Evolutionary conservation across 306 rosid genomes (phyloP).

Genomic region (Luffa acutangula): DNA sequence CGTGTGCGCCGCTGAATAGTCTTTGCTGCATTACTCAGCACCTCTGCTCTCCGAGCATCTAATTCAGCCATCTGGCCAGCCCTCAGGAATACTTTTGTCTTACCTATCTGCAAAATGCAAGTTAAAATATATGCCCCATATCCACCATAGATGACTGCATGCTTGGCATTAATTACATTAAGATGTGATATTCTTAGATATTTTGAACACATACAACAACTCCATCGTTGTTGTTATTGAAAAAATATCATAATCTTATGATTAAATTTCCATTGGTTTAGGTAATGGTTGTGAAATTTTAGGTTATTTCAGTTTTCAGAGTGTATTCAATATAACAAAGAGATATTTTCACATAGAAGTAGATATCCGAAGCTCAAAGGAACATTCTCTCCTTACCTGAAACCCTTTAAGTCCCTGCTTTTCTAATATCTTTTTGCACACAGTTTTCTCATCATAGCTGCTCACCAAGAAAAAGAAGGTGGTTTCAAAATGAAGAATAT

Average conservation of each 20-base stretch:
- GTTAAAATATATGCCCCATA: constrained; percentile 16
- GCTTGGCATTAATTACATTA: constrained; percentile 1
- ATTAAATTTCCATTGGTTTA: neutral
- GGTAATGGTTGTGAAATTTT: neutral
- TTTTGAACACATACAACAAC: constrained; percentile 8
- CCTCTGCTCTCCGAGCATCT: constrained; percentile 83
- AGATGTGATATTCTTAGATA: neutral
- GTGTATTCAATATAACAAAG: neutral
- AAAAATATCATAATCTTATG: neutral
- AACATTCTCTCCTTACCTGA: constrained; percentile 55
- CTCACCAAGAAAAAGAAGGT: constrained; percentile 20
- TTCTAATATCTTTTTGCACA: constrained; percentile 68
- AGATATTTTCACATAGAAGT: neutral
- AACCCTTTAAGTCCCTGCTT: constrained; percentile 79
- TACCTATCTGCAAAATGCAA: constrained; percentile 63
- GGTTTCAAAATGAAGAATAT: constrained; percentile 7
- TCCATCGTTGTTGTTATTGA: neutral
- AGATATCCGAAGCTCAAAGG: neutral
- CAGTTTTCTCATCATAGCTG: constrained; percentile 73
- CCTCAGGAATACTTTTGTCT: constrained; percentile 87
- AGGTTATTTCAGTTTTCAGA: neutral
- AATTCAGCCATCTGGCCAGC: constrained; percentile 99
- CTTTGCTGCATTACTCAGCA: constrained; percentile 77
- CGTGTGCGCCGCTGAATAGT: constrained; percentile 68
- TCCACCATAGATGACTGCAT: constrained; percentile 12